Conservation (phyloP, 306 rosid species). For the Vicia villosa region DNA sequence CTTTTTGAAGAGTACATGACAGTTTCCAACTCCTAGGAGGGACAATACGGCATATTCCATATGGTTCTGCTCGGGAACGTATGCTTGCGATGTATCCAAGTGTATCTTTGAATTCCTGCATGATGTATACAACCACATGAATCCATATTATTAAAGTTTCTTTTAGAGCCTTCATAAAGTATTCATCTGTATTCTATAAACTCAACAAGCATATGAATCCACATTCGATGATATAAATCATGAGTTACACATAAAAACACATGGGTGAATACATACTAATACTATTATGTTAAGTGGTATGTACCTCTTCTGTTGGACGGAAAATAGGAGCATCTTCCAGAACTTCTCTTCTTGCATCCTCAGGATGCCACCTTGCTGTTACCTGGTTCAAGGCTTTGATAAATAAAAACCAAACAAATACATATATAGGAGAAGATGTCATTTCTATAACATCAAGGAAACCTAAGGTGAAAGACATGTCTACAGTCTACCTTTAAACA, state of each 20-base stretch:
- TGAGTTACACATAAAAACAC: constrained; percentile 31
- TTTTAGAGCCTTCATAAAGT: too few species aligned
- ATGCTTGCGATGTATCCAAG: constrained; percentile 69
- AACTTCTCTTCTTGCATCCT: constrained; percentile 58
- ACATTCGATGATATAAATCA: constrained; percentile 28
- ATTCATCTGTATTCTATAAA: constrained; percentile 26
- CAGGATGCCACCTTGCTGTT: constrained; percentile 78
- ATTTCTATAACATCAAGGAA: constrained; percentile 30
- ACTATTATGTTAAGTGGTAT: constrained; percentile 19
- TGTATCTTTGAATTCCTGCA: constrained; percentile 79
- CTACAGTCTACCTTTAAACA: constrained; percentile 57
- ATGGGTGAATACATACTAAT: constrained; percentile 21
- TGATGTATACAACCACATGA: constrained; percentile 34
- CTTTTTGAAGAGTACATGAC: constrained; percentile 50
- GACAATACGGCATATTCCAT: constrained; percentile 86
- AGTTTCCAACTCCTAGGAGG: constrained; percentile 80
- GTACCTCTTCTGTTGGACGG: constrained; percentile 85
- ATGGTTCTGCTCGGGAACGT: constrained; percentile 58
- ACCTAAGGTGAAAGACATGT: constrained; percentile 33
- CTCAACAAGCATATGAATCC: constrained; percentile 36
- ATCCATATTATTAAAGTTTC: too few species aligned
- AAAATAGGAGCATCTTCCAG: constrained; percentile 70
- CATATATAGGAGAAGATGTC: constrained; percentile 10
- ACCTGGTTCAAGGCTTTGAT: constrained; percentile 59
- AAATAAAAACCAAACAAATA: constrained; percentile 31